Evolutionary conservation across 1,139 yeast species (phyloP).

Genomic region (Arxiozyma telluris): DNA sequence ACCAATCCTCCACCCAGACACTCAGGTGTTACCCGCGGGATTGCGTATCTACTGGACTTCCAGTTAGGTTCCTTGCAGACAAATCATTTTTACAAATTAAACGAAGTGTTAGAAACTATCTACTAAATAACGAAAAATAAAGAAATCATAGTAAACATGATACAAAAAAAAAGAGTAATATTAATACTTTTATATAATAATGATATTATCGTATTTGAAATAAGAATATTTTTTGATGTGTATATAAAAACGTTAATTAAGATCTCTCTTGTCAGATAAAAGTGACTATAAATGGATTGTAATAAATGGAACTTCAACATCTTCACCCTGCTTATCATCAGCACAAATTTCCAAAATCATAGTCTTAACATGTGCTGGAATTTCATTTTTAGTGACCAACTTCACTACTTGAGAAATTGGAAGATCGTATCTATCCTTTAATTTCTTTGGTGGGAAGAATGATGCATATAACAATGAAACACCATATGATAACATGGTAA

Average conservation of each 20-base stretch:
- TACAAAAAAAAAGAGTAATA: not conserved
- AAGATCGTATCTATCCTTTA: constrained; percentile 64
- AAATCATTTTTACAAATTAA: no score
- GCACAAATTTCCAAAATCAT: constrained; percentile 85
- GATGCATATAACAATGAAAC: constrained; percentile 85
- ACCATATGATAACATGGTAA: constrained; percentile 87
- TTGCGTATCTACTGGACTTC: no score
- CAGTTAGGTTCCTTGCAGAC: no score
- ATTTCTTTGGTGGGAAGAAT: constrained; percentile 86
- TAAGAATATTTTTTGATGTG: not conserved
- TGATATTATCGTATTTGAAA: not conserved
- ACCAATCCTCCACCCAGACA: no score
- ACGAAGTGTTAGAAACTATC: no score
- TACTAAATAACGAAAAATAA: not conserved
- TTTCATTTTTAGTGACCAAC: constrained; percentile 72
- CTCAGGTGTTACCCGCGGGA: no score
- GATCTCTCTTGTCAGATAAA: not conserved
- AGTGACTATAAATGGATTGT: constrained; percentile 42
- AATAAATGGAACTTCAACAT: constrained; percentile 88
- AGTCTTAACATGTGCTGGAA: constrained; percentile 65
- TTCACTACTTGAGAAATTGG: constrained; percentile 69
- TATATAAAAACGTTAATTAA: not conserved
- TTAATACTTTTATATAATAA: not conserved
- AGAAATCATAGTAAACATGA: not conserved
- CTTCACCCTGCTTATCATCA: constrained; percentile 88